Conservation (phyloP, 176 grass and related monocot genomes). For the Zea mays region Zm-B73-REFERENCE-NAM-5.0 NC_050105.1:124860001-124860500, state of each 20-base stretch:
- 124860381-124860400: background rate
- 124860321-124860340: conserved; percentile 44
- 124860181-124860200: conserved; percentile 81
- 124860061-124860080: conserved; percentile 15
- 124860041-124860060: background rate
- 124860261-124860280: conserved; percentile 58
- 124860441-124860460: conserved; percentile 93
- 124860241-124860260: conserved; percentile 59
- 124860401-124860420: conserved; percentile 81
- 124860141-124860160: conserved; percentile 73
- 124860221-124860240: conserved; percentile 69
- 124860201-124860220: conserved; percentile 75
- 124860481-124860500: conserved; percentile 66
- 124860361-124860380: no score
- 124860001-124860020: no score
- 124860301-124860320: conserved; percentile 77
- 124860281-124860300: conserved; percentile 86
- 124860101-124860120: conserved; percentile 75
- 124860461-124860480: conserved; percentile 82
- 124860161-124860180: conserved; percentile 68
- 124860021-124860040: background rate
- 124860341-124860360: background rate
- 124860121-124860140: conserved; percentile 71
- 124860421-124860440: conserved; percentile 70
- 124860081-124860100: conserved; percentile 84